Base-by-base conservation (phyloP, 805 yeast genomes). In the Cyberlindnera euphorbiae region DNA sequence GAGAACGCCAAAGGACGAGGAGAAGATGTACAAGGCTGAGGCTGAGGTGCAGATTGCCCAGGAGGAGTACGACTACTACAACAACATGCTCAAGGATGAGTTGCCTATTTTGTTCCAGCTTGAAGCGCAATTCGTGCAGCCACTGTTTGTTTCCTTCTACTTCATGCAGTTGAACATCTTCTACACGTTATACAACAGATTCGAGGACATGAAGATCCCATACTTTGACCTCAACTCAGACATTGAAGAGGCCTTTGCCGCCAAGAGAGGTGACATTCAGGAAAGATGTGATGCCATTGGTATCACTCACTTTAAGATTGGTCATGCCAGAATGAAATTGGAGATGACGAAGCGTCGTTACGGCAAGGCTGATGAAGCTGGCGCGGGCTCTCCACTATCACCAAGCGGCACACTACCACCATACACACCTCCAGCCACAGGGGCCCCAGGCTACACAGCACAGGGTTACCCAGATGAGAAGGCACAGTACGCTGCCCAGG, bases 151-250 rank as follows among this genome's bases (percentile, higher is more conserved):
- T 52, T 82, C 94, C 37, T 81, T 93, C 62, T 93, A 93, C 65
- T 93, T 79, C 71, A 93, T 93, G 97, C 98, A 93, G 67, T 75
- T 93, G 68, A 93, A 93, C 67, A 87, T 93, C 39, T 93, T 89
- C 62, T 93, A 93, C 71, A 88, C 96, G 1, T 69, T 93, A 44
- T 89, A 85, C 67, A 82, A 74, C 56, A 76, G 84, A 52, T 85
- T 90, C 86, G 96, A 90, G 64, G 95, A 86, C 57, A 79, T 90
- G 84, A 88, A 93, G 66, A 93, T 93, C 48, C 96, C 97, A 12
- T 93, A 93, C 64, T 93, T 93, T 62, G 95, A 93, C 58, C 69
- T 93, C 56, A 69, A 76, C 33, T 71, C 84, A 30, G 97, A 88
- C 58, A 84, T 93, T 45, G 70, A 83, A 36, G 90, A 84, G 58